Evolutionary conservation across 768 basidiomycete genomes (phyloP).

Genomic region (Pleurotus eryngii): DNA sequence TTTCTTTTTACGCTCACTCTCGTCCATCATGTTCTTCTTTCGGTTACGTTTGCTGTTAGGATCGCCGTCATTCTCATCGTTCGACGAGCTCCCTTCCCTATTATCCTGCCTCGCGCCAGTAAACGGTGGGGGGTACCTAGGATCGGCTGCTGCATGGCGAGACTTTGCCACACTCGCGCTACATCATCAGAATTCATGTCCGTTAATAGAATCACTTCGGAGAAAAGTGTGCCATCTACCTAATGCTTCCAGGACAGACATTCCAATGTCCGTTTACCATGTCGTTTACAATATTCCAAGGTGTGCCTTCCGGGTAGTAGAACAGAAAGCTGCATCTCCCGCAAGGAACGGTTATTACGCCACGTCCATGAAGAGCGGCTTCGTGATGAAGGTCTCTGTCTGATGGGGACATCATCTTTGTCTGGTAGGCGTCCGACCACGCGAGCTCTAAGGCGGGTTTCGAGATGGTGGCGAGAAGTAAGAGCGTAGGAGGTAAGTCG

Average conservation of each 20-base stretch:
- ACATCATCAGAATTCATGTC: not conserved
- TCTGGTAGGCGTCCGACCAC: not conserved
- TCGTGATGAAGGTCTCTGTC: not conserved
- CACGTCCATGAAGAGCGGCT: not conserved
- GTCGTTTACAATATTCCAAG: constrained; percentile 7
- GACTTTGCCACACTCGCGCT: constrained; percentile 3
- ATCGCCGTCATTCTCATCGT: not conserved
- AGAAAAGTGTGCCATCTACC: not conserved
- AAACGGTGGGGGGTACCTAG: not conserved
- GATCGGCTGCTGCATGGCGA: not conserved
- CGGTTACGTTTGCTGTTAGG: constrained; percentile 1
- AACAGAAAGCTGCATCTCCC: constrained; percentile 3
- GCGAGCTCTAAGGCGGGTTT: not conserved
- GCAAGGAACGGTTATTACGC: not conserved
- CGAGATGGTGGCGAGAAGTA: not conserved
- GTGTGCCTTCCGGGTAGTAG: constrained; percentile 9
- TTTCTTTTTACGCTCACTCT: constrained; percentile 5
- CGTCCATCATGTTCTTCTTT: constrained; percentile 14
- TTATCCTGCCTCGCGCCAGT: not conserved
- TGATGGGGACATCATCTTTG: not conserved
- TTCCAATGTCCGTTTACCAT: constrained; percentile 11
- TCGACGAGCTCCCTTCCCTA: constrained; percentile 1
- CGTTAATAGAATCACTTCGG: not conserved
- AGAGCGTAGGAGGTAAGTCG: constrained; percentile 3
- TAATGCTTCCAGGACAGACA: constrained; percentile 11